phyloP scores from a whole-genome alignment of 495 filamentous ascomycete species.

The Talaromyces stipitatus region DNA sequence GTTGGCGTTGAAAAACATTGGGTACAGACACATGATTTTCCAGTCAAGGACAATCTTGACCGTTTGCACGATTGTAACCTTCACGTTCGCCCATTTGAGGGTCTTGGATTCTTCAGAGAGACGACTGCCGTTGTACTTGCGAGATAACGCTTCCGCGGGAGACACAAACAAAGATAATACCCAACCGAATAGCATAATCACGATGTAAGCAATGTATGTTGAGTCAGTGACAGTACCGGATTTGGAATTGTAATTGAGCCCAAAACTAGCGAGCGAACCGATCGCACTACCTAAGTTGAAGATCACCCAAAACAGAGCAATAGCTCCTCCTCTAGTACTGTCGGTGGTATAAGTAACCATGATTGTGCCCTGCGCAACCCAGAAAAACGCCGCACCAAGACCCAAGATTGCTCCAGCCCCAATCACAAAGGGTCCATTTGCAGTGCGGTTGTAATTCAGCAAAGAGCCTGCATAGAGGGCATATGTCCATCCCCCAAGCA shows the following conservation, averaged over 20 bases:
- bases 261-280: slow-evolving; percentile 41
- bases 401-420: slow-evolving; percentile 48
- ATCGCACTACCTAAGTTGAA: slow-evolving; percentile 46
- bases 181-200: slow-evolving; percentile 40
- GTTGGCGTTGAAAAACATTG: slow-evolving; percentile 56
- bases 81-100: neutral
- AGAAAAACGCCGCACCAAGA: slow-evolving; percentile 41
- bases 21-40: slow-evolving; percentile 38
- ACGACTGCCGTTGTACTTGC: neutral
- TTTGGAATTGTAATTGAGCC: slow-evolving; percentile 35
- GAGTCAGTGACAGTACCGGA: slow-evolving; percentile 34
- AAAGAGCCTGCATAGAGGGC: slow-evolving; percentile 32
- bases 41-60: slow-evolving; percentile 17
- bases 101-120: neutral
- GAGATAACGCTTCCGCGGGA: slow-evolving; percentile 14
- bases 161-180: slow-evolving; percentile 45
- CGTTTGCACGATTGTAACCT: neutral
- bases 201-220: slow-evolving; percentile 42
- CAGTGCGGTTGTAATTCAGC: slow-evolving; percentile 31
- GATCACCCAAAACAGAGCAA: slow-evolving; percentile 46
- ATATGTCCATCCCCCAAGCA: slow-evolving; percentile 37
- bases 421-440: slow-evolving; percentile 69
- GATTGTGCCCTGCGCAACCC: slow-evolving; percentile 47
- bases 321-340: slow-evolving; percentile 39
- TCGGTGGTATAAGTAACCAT: slow-evolving; percentile 47